These are phyloP conservation scores for Kregervanrija pseudodelftensis DNA, from an alignment of 805 yeast genomes.

Conservation along the genomic window DNA sequence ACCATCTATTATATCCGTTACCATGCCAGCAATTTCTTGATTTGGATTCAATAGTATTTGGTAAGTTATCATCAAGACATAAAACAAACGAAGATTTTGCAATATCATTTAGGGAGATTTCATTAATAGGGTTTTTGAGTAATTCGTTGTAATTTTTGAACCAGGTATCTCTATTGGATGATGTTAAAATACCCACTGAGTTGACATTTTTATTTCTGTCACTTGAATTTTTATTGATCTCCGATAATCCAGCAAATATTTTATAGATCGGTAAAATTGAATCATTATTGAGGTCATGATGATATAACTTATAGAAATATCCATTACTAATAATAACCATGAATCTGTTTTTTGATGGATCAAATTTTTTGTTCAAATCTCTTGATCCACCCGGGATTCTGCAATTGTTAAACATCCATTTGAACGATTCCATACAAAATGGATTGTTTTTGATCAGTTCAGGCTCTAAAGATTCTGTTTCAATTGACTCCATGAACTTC, in stretches of 20 bases:
- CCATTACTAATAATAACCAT: conserved; percentile 69
- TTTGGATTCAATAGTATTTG: conserved; percentile 75
- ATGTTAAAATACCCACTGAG: conserved; percentile 73
- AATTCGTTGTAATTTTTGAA: conserved; percentile 52
- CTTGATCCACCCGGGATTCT: conserved; percentile 64
- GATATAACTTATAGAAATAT: conserved; percentile 70
- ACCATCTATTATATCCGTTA: conserved; percentile 88
- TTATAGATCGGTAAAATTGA: conserved; percentile 38
- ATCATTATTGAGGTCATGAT: conserved; percentile 40
- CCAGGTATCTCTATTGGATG: conserved; percentile 84
- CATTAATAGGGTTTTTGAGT: conserved; percentile 52
- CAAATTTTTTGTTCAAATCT: conserved; percentile 51
- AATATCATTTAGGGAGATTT: conserved; percentile 55
- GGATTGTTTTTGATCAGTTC: conserved; percentile 71
- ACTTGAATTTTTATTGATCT: conserved; percentile 37
- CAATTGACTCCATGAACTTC: conserved; percentile 59
- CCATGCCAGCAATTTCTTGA: conserved; percentile 92
- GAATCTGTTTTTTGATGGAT: conserved; percentile 49
- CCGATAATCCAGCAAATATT: conserved; percentile 51
- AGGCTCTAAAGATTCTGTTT: conserved; percentile 68
- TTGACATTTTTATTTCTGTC: conserved; percentile 32
- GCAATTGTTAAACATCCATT: conserved; percentile 82
- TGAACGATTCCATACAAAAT: conserved; percentile 92
- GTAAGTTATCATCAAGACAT: conserved; percentile 66
- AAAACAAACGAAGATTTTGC: conserved; percentile 74